These are phyloP conservation scores for Plasmodium berghei DNA, from an alignment of 169 alveolate genomes.

Conservation along the genomic window DNA sequence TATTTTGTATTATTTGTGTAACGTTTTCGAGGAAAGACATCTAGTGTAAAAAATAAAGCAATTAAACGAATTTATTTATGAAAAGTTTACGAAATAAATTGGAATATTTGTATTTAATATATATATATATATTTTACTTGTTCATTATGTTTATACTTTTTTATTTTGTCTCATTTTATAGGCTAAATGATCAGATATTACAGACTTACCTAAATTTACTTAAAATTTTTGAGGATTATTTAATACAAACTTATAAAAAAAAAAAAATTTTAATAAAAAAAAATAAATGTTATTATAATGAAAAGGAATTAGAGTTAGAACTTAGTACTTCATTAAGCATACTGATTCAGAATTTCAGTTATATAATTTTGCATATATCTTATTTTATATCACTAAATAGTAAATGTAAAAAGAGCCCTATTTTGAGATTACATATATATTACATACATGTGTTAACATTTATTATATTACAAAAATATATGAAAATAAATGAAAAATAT, in stretches of 20 bases:
- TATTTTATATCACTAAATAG: slow-evolving; percentile 38
- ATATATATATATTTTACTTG: not conserved
- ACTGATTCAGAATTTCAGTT: slow-evolving; percentile 6
- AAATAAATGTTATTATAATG: not conserved
- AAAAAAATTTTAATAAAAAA: not conserved
- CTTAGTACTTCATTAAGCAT: not conserved
- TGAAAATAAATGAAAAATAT: not conserved
- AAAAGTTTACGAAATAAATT: not conserved
- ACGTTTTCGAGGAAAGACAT: slow-evolving; percentile 45
- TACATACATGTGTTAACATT: slow-evolving; percentile 48
- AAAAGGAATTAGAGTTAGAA: not conserved
- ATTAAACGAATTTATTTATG: not conserved
- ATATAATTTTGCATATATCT: slow-evolving; percentile 48
- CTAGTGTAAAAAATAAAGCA: slow-evolving; percentile 15
- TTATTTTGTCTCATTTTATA: not conserved
- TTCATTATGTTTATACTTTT: not conserved
- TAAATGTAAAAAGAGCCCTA: not conserved
- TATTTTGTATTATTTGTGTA: slow-evolving; percentile 38
- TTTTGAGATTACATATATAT: slow-evolving; percentile 4
- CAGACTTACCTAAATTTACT: slow-evolving; percentile 18
- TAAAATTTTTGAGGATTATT: slow-evolving; percentile 10
- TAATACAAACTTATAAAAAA: not conserved
- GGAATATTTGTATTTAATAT: slow-evolving; percentile 1
- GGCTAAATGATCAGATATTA: slow-evolving; percentile 4
- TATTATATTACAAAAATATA: slow-evolving; percentile 29